These are phyloP conservation scores for Syzygium grande DNA, from an alignment of 345 rosid species.

Conservation along the genomic window DNA sequence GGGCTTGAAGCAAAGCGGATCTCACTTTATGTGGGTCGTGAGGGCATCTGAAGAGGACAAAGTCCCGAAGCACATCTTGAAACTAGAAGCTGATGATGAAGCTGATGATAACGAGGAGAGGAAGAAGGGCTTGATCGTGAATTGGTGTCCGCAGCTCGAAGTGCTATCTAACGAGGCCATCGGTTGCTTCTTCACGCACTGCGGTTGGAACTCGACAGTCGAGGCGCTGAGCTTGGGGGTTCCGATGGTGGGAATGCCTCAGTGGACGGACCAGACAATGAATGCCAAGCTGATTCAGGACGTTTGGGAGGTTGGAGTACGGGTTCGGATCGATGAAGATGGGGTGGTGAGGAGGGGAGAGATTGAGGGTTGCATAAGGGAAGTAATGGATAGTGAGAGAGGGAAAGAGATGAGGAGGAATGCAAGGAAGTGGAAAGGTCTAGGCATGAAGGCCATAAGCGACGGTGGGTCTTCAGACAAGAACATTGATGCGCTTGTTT, in stretches of 20 bases:
- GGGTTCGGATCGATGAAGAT: slow-evolving; percentile 31
- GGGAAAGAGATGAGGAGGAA: slow-evolving; percentile 28
- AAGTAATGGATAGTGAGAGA: slow-evolving; percentile 47
- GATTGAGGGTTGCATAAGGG: slow-evolving; percentile 32
- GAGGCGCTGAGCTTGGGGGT: slow-evolving; percentile 9
- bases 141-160: slow-evolving; percentile 52
- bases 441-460: slow-evolving; percentile 31
- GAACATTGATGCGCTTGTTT: slow-evolving; percentile 28
- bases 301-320: slow-evolving; percentile 53
- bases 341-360: slow-evolving; percentile 49
- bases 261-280: slow-evolving; percentile 12
- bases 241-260: slow-evolving; percentile 17
- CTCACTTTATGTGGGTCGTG: slow-evolving; percentile 46
- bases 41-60: slow-evolving; percentile 38
- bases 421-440: slow-evolving; percentile 34
- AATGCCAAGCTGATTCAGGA: slow-evolving; percentile 49
- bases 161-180: slow-evolving; percentile 30
- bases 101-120: neutral
- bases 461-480: slow-evolving; percentile 45
- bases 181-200: slow-evolving; percentile 57
- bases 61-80: slow-evolving; percentile 8
- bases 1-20: slow-evolving; percentile 17
- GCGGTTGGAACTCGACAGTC: slow-evolving; percentile 49
- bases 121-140: slow-evolving; percentile 25
- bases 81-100: neutral